phyloP scores from a whole-genome alignment of 805 yeast species.

The Spathaspora gorwiae region DNA sequence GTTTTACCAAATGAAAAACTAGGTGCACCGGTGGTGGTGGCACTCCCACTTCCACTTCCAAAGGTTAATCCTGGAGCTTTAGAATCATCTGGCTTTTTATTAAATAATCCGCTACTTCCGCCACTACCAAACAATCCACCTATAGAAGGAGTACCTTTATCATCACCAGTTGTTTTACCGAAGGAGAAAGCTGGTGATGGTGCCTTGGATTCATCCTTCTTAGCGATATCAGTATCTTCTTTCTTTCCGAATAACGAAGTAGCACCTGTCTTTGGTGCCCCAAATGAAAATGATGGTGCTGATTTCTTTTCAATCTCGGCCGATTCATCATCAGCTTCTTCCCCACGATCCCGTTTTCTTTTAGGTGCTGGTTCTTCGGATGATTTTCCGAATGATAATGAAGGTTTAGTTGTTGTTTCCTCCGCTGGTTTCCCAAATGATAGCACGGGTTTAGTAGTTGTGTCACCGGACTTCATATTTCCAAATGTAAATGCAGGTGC shows the following conservation, averaged over 20 bases:
- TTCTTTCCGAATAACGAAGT: slow-evolving; percentile 1
- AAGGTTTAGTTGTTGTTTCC: not conserved
- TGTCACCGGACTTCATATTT: not conserved
- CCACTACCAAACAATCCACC: not conserved
- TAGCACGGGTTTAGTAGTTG: not conserved
- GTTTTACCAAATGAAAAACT: slow-evolving; percentile 10
- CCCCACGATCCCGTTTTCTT: not conserved
- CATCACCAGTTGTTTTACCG: not conserved
- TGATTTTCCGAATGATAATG: slow-evolving; percentile 1
- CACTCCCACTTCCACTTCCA: not conserved
- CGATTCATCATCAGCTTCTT: not conserved
- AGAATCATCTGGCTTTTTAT: not conserved
- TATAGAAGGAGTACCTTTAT: not conserved
- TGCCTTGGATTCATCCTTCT: not conserved
- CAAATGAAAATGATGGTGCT: not conserved
- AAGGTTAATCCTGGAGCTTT: slow-evolving; percentile 6
- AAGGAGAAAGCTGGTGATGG: not conserved
- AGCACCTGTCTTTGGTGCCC: not conserved
- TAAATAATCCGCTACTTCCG: slow-evolving; percentile 1
- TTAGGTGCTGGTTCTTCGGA: not conserved
- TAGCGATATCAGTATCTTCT: not conserved
- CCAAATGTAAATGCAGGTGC: not conserved
- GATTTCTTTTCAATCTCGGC: not conserved
- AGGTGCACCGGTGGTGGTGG: not conserved
- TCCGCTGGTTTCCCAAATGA: not conserved